A percentile compares a stretch with the other conserved stretches of the same genome.
Conservation (phyloP, 225 moss, liverwort and hornwort genomes). For the Pseudoscleropodium purum region DNA sequence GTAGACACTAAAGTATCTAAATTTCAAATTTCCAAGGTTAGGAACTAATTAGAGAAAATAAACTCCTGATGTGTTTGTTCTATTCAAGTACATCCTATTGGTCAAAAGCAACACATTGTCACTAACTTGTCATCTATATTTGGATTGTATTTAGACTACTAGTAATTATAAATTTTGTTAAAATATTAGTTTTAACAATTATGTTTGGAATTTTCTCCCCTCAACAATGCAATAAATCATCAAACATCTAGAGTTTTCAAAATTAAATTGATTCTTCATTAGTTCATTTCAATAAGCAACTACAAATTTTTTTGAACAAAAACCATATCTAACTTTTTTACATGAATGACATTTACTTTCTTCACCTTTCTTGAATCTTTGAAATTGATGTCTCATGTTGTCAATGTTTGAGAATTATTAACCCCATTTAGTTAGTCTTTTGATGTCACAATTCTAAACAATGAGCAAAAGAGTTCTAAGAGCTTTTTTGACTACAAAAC, state of each 20-base stretch:
- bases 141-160: not conserved
- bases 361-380: not conserved
- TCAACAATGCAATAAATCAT: not conserved
- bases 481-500: too few relatives aligned
- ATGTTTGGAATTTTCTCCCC: not conserved
- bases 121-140: not conserved
- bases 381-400: not conserved
- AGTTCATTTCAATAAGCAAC: not conserved
- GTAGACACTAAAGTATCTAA: not conserved
- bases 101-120: not conserved
- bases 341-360: not conserved
- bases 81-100: not conserved
- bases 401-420: not conserved
- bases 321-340: not conserved
- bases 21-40: not conserved
- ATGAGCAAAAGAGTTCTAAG: not conserved
- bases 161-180: not conserved
- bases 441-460: rapidly evolving
- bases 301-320: not conserved
- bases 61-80: not conserved
- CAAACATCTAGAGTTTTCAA: not conserved
- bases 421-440: too few relatives aligned
- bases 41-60: not conserved
- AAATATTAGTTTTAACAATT: not conserved
- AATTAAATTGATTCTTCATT: not conserved